Percentiles rank a stretch among this genome's conserved stretches.
Conservation (phyloP, 1,139 yeast genomes). For the Saccharomyces hybrid region DNA sequence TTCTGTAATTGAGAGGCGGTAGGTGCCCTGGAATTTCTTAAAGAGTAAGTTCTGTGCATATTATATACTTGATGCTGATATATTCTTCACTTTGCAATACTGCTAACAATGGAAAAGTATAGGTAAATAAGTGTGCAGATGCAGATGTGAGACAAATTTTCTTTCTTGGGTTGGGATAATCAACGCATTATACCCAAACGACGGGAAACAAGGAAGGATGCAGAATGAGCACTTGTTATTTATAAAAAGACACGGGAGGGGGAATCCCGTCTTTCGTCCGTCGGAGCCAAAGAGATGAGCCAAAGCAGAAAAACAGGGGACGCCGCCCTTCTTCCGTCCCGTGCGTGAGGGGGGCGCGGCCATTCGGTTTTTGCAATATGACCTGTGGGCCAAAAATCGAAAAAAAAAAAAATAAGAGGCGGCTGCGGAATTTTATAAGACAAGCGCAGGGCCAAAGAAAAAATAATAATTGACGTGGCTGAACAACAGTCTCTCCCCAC, state of each 20-base stretch:
- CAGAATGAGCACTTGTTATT: neutral
- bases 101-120: neutral
- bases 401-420: neutral
- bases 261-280: conserved; percentile 1
- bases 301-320: neutral
- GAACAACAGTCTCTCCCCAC: neutral
- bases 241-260: conserved; percentile 1
- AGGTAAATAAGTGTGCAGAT: neutral
- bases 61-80: neutral
- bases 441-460: conserved; percentile 1
- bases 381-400: neutral
- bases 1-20: conserved; percentile 91
- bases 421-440: neutral
- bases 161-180: neutral
- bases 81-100: neutral
- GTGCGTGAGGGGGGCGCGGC: conserved; percentile 1
- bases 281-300: conserved; percentile 1
- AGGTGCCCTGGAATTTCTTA: conserved; percentile 92
- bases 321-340: conserved; percentile 1
- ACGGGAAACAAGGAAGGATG: neutral
- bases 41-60: conserved; percentile 98
- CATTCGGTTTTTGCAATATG: neutral
- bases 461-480: neutral
- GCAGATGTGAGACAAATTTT: neutral
- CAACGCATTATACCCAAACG: neutral